Conservation (phyloP, 2,329 filamentous ascomycete species). For the Helotiales sp. region DNA sequence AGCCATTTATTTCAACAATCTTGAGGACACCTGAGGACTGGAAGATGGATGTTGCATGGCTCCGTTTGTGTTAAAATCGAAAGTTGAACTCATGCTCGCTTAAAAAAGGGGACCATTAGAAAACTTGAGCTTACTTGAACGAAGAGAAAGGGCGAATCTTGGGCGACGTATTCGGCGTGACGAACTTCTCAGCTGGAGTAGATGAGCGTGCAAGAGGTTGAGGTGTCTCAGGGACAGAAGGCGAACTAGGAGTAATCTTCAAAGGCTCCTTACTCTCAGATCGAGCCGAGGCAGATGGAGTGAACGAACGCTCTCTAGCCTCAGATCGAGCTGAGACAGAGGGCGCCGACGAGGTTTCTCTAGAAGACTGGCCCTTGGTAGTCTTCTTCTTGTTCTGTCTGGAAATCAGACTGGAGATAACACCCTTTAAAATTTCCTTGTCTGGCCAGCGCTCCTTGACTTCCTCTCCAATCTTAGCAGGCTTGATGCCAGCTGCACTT, state of each 20-base stretch:
- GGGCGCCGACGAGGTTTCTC: neutral
- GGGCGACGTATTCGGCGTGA: neutral
- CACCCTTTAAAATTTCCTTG: neutral
- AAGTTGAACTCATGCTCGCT: neutral
- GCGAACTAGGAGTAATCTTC: neutral
- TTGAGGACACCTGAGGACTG: too few species aligned
- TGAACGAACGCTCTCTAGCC: neutral
- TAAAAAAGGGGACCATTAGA: neutral
- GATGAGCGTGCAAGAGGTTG: neutral
- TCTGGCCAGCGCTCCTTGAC: slow-evolving; percentile 6
- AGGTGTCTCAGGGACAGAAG: neutral
- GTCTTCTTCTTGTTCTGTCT: slow-evolving; percentile 9
- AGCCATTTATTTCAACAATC: too few species aligned
- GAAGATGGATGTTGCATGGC: too few species aligned
- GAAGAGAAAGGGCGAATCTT: neutral
- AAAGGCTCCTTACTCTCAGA: neutral
- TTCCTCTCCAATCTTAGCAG: neutral
- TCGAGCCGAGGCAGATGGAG: neutral
- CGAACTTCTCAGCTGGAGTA: neutral
- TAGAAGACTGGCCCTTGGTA: neutral
- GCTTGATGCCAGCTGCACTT: neutral
- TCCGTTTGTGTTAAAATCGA: neutral
- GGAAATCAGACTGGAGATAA: neutral
- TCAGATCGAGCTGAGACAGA: slow-evolving; percentile 3
- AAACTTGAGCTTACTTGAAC: neutral